Percentiles rank a stretch among this genome's conserved stretches.
These are phyloP conservation scores for Epichloe amarillans DNA, from an alignment of 2,329 filamentous ascomycete genomes.

Conservation along the genomic window DNA sequence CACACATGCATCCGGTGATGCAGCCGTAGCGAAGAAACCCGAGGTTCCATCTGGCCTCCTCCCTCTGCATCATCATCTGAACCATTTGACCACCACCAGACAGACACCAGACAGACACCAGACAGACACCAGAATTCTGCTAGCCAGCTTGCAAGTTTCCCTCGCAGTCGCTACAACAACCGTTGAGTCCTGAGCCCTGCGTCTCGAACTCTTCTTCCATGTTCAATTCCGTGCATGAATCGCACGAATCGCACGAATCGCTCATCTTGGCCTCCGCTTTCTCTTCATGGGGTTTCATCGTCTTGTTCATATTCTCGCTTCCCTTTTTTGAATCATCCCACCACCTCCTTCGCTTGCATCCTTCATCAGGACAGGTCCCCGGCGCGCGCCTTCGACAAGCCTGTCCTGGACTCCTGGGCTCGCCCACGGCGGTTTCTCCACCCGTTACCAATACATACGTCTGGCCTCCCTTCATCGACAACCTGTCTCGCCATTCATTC, in stretches of 20 bases:
- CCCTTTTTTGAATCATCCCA: neutral
- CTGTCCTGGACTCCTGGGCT: too few relatives aligned
- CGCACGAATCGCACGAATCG: neutral
- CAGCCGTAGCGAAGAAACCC: neutral
- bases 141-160: neutral
- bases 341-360: too few relatives aligned
- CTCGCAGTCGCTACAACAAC: neutral
- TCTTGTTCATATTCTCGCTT: neutral
- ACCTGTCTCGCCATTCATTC: slow-evolving; percentile 26
- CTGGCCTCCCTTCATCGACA: slow-evolving; percentile 7
- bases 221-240: neutral
- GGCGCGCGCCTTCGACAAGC: too few relatives aligned
- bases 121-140: too few relatives aligned
- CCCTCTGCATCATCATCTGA: neutral
- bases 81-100: neutral
- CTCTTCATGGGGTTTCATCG: too few relatives aligned
- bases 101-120: too few relatives aligned
- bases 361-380: too few relatives aligned
- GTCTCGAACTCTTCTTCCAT: neutral
- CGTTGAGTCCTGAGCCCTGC: neutral
- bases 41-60: neutral
- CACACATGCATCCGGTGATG: neutral
- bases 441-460: neutral
- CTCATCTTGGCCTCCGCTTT: neutral
- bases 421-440: neutral